Evolutionary conservation across 2,329 filamentous ascomycete genomes (phyloP).

Genomic region (Trichoderma gracile): DNA sequence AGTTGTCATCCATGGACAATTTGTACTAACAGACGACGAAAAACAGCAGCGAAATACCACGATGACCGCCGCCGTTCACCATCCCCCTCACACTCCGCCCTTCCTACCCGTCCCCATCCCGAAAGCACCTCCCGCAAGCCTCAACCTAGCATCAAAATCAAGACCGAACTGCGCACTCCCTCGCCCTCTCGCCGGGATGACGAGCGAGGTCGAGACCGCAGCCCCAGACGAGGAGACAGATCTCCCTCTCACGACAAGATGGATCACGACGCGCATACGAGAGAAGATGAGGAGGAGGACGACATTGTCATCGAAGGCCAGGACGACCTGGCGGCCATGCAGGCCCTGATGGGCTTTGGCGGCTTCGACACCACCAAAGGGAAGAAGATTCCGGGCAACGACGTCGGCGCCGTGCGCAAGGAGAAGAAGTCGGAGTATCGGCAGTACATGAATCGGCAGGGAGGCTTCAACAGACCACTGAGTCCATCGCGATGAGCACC

Average conservation of each 20-base stretch:
- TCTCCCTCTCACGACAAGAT: constrained; percentile 17
- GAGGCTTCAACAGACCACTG: constrained; percentile 78
- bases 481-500: constrained; percentile 52
- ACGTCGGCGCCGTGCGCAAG: constrained; percentile 78
- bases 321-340: constrained; percentile 69
- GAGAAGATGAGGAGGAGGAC: constrained; percentile 35
- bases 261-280: constrained; percentile 33
- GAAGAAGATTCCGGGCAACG: constrained; percentile 85
- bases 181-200: constrained; percentile 21
- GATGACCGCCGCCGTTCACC: constrained; percentile 39
- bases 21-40: not conserved
- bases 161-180: constrained; percentile 33
- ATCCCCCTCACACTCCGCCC: constrained; percentile 32
- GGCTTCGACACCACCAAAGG: constrained; percentile 85
- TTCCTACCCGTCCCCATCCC: constrained; percentile 42
- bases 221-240: constrained; percentile 28
- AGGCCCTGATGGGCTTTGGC: constrained; percentile 86
- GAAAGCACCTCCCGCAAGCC: constrained; percentile 27
- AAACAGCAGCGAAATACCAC: constrained; percentile 22
- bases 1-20: too few species aligned
- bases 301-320: constrained; percentile 42
- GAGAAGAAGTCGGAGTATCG: constrained; percentile 94
- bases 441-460: constrained; percentile 91
- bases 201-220: not conserved
- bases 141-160: constrained; percentile 36